phyloP scores from a whole-genome alignment of 2,329 filamentous ascomycete genomes.

The Rhytidhysteron rufulum region DNA sequence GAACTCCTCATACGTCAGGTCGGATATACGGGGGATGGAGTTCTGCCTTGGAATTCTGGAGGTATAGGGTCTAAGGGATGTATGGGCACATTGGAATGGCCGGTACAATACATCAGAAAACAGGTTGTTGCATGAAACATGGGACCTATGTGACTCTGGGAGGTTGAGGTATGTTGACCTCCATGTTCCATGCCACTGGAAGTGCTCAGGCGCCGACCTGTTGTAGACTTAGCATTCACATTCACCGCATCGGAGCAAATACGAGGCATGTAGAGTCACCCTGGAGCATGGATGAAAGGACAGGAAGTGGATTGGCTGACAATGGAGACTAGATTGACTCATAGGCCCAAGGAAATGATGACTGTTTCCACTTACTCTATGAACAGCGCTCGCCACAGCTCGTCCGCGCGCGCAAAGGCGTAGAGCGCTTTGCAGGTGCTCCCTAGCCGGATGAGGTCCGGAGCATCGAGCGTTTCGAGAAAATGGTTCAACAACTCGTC shows the following conservation, averaged over 20 bases:
- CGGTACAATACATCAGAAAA: conserved; percentile 89
- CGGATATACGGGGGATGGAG: conserved; percentile 64
- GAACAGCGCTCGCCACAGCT: conserved; percentile 84
- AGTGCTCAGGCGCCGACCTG: conserved; percentile 43
- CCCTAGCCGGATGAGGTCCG: conserved; percentile 62
- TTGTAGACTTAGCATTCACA: too few relatives aligned
- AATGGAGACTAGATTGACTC: conserved; percentile 1
- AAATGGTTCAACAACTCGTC: conserved; percentile 77
- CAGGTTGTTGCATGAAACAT: conserved; percentile 69
- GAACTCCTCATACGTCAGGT: conserved; percentile 71
- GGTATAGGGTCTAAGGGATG: conserved; percentile 63
- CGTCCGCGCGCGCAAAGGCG: conserved; percentile 78
- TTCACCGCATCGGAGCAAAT: too few relatives aligned
- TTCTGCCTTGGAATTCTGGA: conserved; percentile 70
- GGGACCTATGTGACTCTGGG: conserved; percentile 49
- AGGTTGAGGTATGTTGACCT: conserved; percentile 70
- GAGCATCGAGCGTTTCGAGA: conserved; percentile 69
- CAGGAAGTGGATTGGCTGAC: not conserved
- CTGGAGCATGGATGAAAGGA: too few relatives aligned
- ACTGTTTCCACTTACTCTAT: conserved; percentile 64
- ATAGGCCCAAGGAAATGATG: conserved; percentile 5
- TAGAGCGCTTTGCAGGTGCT: conserved; percentile 81
- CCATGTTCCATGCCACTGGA: conserved; percentile 80
- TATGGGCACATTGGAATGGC: conserved; percentile 84
- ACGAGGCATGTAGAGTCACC: too few relatives aligned